Percentiles rank a stretch among this genome's conserved stretches.
These are phyloP conservation scores for Caryopteris hybrid DNA, from an alignment of 305 asterid genomes.

Conservation along the genomic window DNA sequence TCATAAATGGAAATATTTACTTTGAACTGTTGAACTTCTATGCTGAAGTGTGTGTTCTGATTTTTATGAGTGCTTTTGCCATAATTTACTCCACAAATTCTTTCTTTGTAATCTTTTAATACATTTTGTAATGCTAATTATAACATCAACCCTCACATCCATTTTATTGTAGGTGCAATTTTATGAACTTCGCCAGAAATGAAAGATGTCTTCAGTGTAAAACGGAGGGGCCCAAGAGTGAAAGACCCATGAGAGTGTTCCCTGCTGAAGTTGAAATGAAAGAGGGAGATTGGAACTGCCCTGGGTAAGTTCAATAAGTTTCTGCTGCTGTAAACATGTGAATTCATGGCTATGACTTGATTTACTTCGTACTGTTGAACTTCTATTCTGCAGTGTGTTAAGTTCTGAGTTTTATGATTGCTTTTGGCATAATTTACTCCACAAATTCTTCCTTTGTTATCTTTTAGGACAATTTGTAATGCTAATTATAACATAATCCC, in stretches of 20 bases:
- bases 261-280: constrained; percentile 37
- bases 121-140: not conserved
- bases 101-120: not conserved
- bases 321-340: constrained; percentile 5
- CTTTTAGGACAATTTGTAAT: not conserved
- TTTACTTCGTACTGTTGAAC: too few species aligned
- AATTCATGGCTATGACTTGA: constrained; percentile 3
- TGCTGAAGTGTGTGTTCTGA: not conserved
- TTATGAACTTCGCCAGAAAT: constrained; percentile 73
- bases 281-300: constrained; percentile 87
- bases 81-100: not conserved
- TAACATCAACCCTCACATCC: constrained; percentile 6
- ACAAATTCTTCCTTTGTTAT: not conserved
- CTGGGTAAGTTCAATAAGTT: constrained; percentile 45
- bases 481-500: constrained; percentile 3
- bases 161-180: constrained; percentile 66
- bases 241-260: constrained; percentile 16
- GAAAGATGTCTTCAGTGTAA: constrained; percentile 52
- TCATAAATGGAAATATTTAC: not conserved
- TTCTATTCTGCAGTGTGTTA: not conserved
- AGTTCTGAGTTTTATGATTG: constrained; percentile 1
- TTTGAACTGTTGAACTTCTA: not conserved
- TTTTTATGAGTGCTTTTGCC: constrained; percentile 1
- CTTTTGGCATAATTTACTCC: not conserved
- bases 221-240: constrained; percentile 22